Percentiles rank a stretch among this genome's conserved stretches.
These are phyloP conservation scores for Fusarium sp. DNA, from an alignment of 2,329 filamentous ascomycete genomes.

Conservation along the genomic window DNA sequence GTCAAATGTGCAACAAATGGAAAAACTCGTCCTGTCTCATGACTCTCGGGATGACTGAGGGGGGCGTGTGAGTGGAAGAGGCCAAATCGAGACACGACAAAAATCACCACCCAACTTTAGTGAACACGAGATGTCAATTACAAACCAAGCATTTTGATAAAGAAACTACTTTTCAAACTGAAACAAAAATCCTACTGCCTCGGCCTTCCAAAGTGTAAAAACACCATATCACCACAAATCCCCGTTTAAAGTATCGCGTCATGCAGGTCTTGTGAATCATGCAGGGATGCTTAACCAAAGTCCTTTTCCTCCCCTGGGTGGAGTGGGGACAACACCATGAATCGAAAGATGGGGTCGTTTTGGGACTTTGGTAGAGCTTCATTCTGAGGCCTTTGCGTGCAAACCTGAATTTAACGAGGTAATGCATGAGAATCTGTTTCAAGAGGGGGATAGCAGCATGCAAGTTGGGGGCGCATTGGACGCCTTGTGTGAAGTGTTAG, in stretches of 20 bases:
- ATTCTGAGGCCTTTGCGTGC: neutral
- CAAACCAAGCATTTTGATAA: neutral
- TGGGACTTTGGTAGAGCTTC: constrained; percentile 41
- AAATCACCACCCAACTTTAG: neutral
- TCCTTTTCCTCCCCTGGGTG: constrained; percentile 10
- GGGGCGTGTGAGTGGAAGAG: constrained; percentile 3
- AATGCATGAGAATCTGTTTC: neutral
- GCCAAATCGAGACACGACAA: constrained; percentile 4
- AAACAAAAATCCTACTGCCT: neutral
- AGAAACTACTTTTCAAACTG: neutral
- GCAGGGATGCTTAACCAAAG: constrained; percentile 30
- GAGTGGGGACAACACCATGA: constrained; percentile 29
- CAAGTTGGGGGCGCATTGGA: neutral
- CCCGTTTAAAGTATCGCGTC: neutral
- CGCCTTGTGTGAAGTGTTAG: too few relatives aligned
- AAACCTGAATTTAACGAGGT: neutral
- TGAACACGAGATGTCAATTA: neutral
- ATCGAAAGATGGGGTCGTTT: constrained; percentile 28
- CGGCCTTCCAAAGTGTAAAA: constrained; percentile 29
- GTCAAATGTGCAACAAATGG: neutral
- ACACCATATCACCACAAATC: constrained; percentile 6
- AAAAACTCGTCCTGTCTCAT: constrained; percentile 27
- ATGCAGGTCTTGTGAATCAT: constrained; percentile 20
- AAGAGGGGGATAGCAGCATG: neutral
- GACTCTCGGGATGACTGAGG: constrained; percentile 19